Evolutionary conservation across 2,329 filamentous ascomycete species (phyloP).

Genomic region (Claviceps humidiphila): DNA sequence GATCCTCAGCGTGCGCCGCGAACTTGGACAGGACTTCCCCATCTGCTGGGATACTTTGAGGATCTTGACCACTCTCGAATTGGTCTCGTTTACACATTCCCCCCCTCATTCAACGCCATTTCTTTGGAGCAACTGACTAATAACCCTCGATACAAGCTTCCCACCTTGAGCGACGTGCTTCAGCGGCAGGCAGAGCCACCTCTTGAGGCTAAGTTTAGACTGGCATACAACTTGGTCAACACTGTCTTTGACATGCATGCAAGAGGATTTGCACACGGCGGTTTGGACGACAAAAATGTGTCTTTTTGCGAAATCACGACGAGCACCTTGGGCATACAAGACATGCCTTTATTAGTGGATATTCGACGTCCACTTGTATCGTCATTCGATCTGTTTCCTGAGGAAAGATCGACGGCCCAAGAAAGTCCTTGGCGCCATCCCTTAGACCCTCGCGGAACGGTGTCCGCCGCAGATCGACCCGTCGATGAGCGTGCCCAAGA

Average conservation of each 20-base stretch:
- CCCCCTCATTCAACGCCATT: conserved; percentile 47
- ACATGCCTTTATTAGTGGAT: conserved; percentile 35
- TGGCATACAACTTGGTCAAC: conserved; percentile 59
- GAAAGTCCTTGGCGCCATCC: conserved; percentile 42
- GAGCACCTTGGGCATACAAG: conserved; percentile 25
- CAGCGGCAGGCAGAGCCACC: conserved; percentile 43
- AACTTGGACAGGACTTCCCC: conserved; percentile 49
- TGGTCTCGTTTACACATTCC: conserved; percentile 64
- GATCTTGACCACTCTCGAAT: conserved; percentile 57
- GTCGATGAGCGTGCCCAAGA: conserved; percentile 49
- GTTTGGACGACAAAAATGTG: conserved; percentile 53
- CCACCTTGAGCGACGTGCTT: conserved; percentile 42
- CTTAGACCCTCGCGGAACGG: conserved; percentile 40
- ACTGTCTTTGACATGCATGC: conserved; percentile 63
- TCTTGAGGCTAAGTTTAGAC: conserved; percentile 62
- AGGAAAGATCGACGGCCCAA: conserved; percentile 11
- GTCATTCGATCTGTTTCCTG: conserved; percentile 58
- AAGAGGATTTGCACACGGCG: conserved; percentile 56
- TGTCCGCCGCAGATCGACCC: conserved; percentile 33
- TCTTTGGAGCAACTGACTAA: conserved; percentile 38
- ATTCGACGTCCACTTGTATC: conserved; percentile 57
- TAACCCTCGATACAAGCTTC: conserved; percentile 36
- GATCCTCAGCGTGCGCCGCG: conserved; percentile 36
- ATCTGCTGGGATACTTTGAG: conserved; percentile 59
- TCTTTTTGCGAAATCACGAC: conserved; percentile 43